phyloP scores from a whole-genome alignment of 1,284 basidiomycete species.

The Chiua sp. region DNA sequence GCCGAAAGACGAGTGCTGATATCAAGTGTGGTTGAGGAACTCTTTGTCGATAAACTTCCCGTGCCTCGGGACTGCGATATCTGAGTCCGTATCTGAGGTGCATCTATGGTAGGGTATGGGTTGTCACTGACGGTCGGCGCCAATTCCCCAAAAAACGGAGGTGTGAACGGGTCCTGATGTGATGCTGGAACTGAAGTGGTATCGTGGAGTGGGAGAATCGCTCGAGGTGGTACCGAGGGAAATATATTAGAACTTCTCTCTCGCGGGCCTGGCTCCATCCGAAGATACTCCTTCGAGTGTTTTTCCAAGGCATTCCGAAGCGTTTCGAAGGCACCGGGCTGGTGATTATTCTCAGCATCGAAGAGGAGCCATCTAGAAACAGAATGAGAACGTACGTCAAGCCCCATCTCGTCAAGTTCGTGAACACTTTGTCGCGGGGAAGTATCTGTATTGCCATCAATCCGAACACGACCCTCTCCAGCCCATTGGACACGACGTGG shows the following conservation, averaged over 20 bases:
- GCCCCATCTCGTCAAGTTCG: slow-evolving; percentile 47
- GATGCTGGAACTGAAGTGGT: not conserved
- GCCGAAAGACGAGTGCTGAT: slow-evolving; percentile 15
- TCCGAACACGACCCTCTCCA: slow-evolving; percentile 1
- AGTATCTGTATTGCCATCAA: not conserved
- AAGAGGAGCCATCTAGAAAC: not conserved
- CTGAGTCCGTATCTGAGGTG: slow-evolving; percentile 3
- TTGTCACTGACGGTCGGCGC: slow-evolving; percentile 19
- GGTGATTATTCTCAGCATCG: slow-evolving; percentile 5
- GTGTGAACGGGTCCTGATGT: slow-evolving; percentile 4
- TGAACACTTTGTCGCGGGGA: slow-evolving; percentile 26
- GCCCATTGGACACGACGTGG: slow-evolving; percentile 50
- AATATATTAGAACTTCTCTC: not conserved
- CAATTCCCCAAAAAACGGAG: not conserved
- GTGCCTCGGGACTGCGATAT: slow-evolving; percentile 4
- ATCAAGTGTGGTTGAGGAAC: slow-evolving; percentile 2
- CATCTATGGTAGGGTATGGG: slow-evolving; percentile 17
- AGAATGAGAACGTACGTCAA: slow-evolving; percentile 42
- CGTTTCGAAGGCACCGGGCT: slow-evolving; percentile 58
- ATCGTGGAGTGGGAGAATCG: slow-evolving; percentile 1
- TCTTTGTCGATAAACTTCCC: slow-evolving; percentile 7
- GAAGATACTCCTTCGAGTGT: slow-evolving; percentile 34
- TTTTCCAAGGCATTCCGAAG: slow-evolving; percentile 51
- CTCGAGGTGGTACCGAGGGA: slow-evolving; percentile 3
- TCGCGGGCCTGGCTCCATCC: slow-evolving; percentile 11